A percentile compares a stretch with the other conserved stretches of the same genome.
Conservation (phyloP, 495 filamentous ascomycete species). For the Penicillium angulare region DNA sequence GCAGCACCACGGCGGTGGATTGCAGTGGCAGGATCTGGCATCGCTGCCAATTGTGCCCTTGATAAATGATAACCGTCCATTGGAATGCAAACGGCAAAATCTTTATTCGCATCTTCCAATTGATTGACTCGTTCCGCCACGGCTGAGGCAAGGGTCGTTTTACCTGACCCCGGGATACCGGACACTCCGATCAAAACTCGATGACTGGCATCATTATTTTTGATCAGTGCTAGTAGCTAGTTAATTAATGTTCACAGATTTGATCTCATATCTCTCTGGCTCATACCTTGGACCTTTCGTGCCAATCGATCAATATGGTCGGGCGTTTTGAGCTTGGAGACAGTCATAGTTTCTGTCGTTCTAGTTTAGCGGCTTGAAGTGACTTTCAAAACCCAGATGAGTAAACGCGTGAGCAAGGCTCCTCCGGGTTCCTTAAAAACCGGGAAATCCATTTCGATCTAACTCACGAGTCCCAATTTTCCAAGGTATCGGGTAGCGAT, state of each 20-base stretch:
- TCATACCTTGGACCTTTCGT: neutral
- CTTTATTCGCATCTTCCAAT: conserved; percentile 25
- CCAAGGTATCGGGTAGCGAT: no score
- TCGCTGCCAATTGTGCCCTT: conserved; percentile 68
- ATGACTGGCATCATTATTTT: neutral
- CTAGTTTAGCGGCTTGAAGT: no score
- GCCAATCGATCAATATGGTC: neutral
- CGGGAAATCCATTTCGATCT: no score
- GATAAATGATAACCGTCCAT: conserved; percentile 88
- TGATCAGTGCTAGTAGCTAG: neutral
- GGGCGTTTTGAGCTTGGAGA: neutral
- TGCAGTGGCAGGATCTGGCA: conserved; percentile 68
- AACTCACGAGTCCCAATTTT: no score
- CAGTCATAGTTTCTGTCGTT: no score
- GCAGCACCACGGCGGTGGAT: conserved; percentile 75
- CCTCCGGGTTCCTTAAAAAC: no score
- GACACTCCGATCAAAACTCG: neutral
- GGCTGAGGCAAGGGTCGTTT: neutral
- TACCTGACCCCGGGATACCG: conserved; percentile 1
- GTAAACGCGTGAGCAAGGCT: no score
- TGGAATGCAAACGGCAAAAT: conserved; percentile 54
- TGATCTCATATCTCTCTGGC: neutral
- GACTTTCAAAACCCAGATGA: no score
- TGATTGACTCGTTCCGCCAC: conserved; percentile 55
- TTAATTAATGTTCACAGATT: neutral